Base-by-base conservation (phyloP, 1,139 yeast species). In the Candida frijolesensis region DNA sequence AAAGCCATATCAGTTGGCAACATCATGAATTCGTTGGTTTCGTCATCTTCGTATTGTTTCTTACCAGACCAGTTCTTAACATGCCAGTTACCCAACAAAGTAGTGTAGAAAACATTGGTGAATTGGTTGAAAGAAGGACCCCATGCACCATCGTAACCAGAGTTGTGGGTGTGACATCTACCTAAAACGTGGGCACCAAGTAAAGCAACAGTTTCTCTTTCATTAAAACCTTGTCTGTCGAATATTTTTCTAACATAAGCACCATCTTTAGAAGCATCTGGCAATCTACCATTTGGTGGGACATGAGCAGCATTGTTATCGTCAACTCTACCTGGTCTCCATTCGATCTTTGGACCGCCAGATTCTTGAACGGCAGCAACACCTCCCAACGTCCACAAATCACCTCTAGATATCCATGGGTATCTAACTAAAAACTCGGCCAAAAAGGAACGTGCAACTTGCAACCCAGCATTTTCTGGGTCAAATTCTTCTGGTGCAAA, bases 141-240 rank as follows among this genome's bases (percentile, higher is more conserved):
- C 98, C 98, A 92, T 47, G 96, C 96, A 46, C 97, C 97, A 55
- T 87, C 95, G 66, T 74, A 92, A 2, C 97, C 97, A 11, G 87
- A 79, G 57, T 77, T 76, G 45, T 72, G 61, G 33, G 75, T 66
- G 70, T 89, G 96, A 64, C 96, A 88, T 60, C 79, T 70, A 54
- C 97, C 97, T 57, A 90, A 77, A 54, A 88, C 83, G 69, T 91
- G 97, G 38, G 96, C 96, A 57, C 97, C 97, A 60, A 89, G 76
- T 58, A 91, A 76, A 41, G 94, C 92, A 50, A 88, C 96, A 57
- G 87, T 86, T 69, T 91, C 96, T 67, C 85, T 82, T 61, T 90
- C 97, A 57, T 78, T 76, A 68, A 90, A 85, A 10, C 91, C 91
- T 81, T 89, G 76, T 71, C 96, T 82, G 11, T 58, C 55, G 68